phyloP scores from a whole-genome alignment of 257 asterid genomes.

The Penstemon barbatus region DNA sequence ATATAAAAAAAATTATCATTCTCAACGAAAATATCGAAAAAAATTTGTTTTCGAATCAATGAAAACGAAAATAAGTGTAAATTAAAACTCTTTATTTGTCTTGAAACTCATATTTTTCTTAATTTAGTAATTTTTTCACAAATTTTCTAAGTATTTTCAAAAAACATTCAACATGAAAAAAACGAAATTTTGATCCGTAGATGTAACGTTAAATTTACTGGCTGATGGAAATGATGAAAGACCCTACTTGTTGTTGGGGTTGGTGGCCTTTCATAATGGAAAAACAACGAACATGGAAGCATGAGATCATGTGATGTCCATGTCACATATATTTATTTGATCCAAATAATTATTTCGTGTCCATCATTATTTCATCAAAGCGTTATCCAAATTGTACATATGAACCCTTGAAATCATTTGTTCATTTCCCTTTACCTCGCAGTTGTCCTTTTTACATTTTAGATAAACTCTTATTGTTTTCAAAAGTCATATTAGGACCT shows the following conservation, averaged over 20 bases:
- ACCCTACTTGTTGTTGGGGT: constrained; percentile 10
- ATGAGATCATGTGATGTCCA: constrained; percentile 8
- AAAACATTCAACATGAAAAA: too few relatives aligned
- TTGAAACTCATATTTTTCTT: too few relatives aligned
- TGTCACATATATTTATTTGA: background rate
- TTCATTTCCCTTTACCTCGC: background rate
- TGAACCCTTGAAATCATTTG: background rate
- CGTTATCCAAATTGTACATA: constrained; percentile 10
- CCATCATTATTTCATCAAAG: constrained; percentile 1
- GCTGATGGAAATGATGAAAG: background rate
- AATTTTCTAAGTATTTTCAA: too few relatives aligned
- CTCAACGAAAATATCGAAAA: too few relatives aligned
- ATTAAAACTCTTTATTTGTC: too few relatives aligned
- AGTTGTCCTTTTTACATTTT: background rate
- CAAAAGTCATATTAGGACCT: too few relatives aligned
- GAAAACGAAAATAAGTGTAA: too few relatives aligned
- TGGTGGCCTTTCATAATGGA: background rate
- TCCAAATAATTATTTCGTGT: background rate
- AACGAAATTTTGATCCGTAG: too few relatives aligned
- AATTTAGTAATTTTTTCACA: too few relatives aligned
- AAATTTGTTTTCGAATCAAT: too few relatives aligned
- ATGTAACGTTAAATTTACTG: too few relatives aligned
- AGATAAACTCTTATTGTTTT: background rate
- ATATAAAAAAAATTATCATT: too few relatives aligned
- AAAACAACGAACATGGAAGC: constrained; percentile 15